Base-by-base conservation (phyloP, 2,329 filamentous ascomycete species). In the Fusarium floridanum region DNA sequence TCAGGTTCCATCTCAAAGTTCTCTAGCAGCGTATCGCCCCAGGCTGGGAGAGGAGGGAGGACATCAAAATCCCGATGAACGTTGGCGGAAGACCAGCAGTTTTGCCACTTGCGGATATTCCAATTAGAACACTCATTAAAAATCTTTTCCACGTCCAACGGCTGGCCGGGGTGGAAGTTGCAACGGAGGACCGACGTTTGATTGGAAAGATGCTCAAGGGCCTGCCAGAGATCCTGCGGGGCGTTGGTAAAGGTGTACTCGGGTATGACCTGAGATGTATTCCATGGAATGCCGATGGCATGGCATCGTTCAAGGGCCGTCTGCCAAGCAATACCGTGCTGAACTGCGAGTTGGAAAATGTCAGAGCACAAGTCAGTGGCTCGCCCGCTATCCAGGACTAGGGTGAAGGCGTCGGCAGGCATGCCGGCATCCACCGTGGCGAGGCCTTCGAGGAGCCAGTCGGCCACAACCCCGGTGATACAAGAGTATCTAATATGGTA, bases 271-370 rank as follows among this genome's bases (percentile, higher is more conserved):
- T 1, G 12, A 5, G 43, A 17, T 27, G 5, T 24, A 24, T 24
- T 24, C 22, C 22, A 24, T 24, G 22, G 17, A 4, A 55, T n/a
- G 10, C 50, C 27, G 2, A 22, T 29, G n/a, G 1, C 10, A 2
- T 27, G 53, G 16, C 20, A 32, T 9, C 0, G 17, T 5, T 36
- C 53, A 2, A 60, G 10, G 0, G 39, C 57, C 0, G 9, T 0
- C 29, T 61, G 24, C 41, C 55, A 65, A 4, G 70, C 2, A 1
- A 67, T 17, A 0, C 37, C 27, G 0, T 0, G 2, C 27, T 70
- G 71, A 0, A 73, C 9, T 1, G 12, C 1, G 0, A 32, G 3
- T 12, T 73, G 66, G 3, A 73, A 73, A 1, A 73, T 5, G 6
- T 60, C 12, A 9, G 70, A 48, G 20, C 67, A 64, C 3, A 70